These are phyloP conservation scores for Epichloe bromicola DNA, from an alignment of 2,329 filamentous ascomycete genomes.

Conservation along the genomic window DNA sequence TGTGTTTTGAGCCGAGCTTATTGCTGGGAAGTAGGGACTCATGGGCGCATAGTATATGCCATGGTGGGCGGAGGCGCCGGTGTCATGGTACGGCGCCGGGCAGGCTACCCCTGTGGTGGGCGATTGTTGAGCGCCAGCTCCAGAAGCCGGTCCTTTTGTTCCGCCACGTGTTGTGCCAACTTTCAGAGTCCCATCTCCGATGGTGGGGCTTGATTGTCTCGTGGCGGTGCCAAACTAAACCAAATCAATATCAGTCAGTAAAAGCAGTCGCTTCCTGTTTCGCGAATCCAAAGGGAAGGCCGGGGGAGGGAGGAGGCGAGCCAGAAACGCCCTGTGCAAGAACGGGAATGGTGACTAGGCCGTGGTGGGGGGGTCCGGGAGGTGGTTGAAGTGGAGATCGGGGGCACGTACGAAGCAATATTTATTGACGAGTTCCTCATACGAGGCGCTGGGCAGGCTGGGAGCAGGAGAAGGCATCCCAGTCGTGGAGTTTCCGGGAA, in stretches of 20 bases:
- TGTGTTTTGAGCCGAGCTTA: constrained; percentile 8
- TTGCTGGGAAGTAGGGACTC: constrained; percentile 8
- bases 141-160: background rate
- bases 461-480: constrained; percentile 13
- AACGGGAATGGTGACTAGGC: constrained; percentile 3
- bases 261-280: constrained; percentile 3
- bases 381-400: constrained; percentile 18
- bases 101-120: background rate
- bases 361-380: constrained; percentile 9
- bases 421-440: constrained; percentile 94
- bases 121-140: background rate
- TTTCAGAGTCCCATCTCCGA: constrained; percentile 34
- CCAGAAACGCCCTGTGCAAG: background rate
- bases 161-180: constrained; percentile 24
- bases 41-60: constrained; percentile 18
- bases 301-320: background rate
- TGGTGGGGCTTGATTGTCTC: constrained; percentile 39
- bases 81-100: constrained; percentile 13
- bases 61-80: constrained; percentile 29
- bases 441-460: constrained; percentile 69
- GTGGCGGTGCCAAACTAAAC: constrained; percentile 41
- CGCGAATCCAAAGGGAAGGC: background rate
- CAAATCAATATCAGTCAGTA: constrained; percentile 24
- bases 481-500: constrained; percentile 8
- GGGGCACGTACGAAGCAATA: constrained; percentile 96